These are phyloP conservation scores for Geotrichum carabidarum DNA, from an alignment of 1,139 yeast species.

Conservation along the genomic window DNA sequence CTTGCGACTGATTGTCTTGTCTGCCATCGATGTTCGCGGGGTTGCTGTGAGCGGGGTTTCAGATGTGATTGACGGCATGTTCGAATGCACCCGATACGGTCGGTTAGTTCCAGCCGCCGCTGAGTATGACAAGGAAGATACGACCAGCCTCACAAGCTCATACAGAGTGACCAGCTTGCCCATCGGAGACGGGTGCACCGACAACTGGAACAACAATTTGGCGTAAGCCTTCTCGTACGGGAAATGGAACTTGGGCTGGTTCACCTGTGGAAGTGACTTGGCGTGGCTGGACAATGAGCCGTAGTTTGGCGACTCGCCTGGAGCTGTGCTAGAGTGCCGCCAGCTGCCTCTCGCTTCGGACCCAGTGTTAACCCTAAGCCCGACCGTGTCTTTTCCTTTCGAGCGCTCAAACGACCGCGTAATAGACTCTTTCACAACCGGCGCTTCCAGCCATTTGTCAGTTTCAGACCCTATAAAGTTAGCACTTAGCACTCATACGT, in stretches of 20 bases:
- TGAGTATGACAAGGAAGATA: conserved; percentile 25
- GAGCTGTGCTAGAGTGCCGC: conserved; percentile 6
- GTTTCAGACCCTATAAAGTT: conserved; percentile 30
- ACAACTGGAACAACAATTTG: conserved; percentile 27
- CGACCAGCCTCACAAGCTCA: conserved; percentile 34
- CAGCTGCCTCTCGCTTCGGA: conserved; percentile 11
- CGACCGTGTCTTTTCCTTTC: background rate
- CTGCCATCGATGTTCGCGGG: conserved; percentile 5
- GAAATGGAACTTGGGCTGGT: conserved; percentile 18
- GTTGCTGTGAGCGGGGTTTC: conserved; percentile 19
- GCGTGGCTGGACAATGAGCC: conserved; percentile 14
- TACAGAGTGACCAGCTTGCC: conserved; percentile 31
- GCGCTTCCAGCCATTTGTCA: conserved; percentile 31
- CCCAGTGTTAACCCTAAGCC: conserved; percentile 5
- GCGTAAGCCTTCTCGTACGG: conserved; percentile 32
- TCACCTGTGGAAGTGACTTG: conserved; percentile 5
- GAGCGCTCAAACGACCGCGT: background rate
- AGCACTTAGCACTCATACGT: conserved; percentile 5
- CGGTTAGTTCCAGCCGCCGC: background rate
- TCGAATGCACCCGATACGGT: conserved; percentile 23
- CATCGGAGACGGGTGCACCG: conserved; percentile 33
- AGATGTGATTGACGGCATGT: conserved; percentile 26
- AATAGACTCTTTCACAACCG: conserved; percentile 24
- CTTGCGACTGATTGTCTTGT: conserved; percentile 14
- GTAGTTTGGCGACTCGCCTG: conserved; percentile 15